A percentile compares a stretch with the other conserved stretches of the same genome.
Conservation (phyloP, 768 basidiomycete species). For the Trichaptum fuscoviolaceum region DNA sequence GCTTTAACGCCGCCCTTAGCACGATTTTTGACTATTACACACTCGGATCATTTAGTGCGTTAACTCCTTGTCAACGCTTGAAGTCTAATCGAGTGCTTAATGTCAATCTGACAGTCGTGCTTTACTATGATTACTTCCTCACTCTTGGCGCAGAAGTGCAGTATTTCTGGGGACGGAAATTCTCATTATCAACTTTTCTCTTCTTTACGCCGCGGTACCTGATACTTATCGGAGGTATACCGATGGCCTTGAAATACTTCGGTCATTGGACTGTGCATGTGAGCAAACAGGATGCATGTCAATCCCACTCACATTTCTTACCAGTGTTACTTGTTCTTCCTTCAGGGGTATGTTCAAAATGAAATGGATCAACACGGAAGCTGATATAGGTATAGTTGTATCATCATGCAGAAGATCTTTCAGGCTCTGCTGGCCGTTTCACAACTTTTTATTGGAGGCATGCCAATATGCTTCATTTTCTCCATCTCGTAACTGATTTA, state of each 20-base stretch:
- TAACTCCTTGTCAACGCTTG: not conserved
- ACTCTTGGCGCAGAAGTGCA: not conserved
- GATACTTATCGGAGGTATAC: not conserved
- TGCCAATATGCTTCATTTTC: not conserved
- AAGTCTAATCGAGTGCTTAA: not conserved
- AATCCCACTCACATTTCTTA: not conserved
- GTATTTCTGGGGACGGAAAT: not conserved
- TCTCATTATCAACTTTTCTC: not conserved
- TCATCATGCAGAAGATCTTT: not conserved
- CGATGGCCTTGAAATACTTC: not conserved
- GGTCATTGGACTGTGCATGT: not conserved
- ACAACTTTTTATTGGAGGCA: not conserved
- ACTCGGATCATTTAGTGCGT: not conserved
- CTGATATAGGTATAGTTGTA: not conserved
- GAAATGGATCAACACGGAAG: not conserved
- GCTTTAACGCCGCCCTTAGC: not conserved
- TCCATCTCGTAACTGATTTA: not conserved
- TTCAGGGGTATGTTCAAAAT: not conserved
- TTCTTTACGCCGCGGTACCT: not conserved
- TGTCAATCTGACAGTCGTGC: not conserved
- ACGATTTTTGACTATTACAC: not conserved
- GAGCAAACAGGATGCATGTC: not conserved
- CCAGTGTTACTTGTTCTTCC: not conserved
- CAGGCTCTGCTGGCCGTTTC: not conserved
- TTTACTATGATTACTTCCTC: constrained; percentile 3